Percentiles rank a stretch among this genome's conserved stretches.
Evolutionary conservation across 2,329 filamentous ascomycete species (phyloP).

Genomic region (Phialophora expanda): DNA sequence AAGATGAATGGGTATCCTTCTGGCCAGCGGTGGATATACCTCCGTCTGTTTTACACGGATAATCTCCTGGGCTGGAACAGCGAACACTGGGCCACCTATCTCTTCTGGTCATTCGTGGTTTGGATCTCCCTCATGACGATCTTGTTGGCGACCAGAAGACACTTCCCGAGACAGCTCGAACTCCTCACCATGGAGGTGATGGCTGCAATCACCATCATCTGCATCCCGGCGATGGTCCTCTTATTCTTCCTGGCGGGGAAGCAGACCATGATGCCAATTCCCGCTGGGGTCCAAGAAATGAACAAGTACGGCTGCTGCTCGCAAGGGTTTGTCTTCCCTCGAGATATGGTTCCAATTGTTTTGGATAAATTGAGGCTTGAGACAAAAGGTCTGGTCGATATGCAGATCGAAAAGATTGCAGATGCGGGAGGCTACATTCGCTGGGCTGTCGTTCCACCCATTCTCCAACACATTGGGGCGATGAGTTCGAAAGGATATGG

Average conservation of each 20-base stretch:
- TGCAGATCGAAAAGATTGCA: slow-evolving; percentile 51
- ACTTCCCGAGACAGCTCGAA: slow-evolving; percentile 20
- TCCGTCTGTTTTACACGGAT: slow-evolving; percentile 56
- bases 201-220: slow-evolving; percentile 42
- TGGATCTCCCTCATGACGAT: slow-evolving; percentile 25
- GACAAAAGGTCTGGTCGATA: slow-evolving; percentile 48
- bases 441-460: slow-evolving; percentile 51
- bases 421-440: slow-evolving; percentile 47
- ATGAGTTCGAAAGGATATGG: slow-evolving; percentile 46
- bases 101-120: slow-evolving; percentile 44
- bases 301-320: slow-evolving; percentile 52
- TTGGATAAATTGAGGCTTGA: slow-evolving; percentile 44
- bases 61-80: slow-evolving; percentile 54
- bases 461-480: slow-evolving; percentile 54
- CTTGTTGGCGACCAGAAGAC: slow-evolving; percentile 27
- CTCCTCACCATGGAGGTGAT: slow-evolving; percentile 38
- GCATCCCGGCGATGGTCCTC: slow-evolving; percentile 41
- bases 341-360: slow-evolving; percentile 40
- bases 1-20: slow-evolving; percentile 36
- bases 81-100: slow-evolving; percentile 49
- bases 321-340: slow-evolving; percentile 53
- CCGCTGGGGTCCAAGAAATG: slow-evolving; percentile 49
- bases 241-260: slow-evolving; percentile 52
- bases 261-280: slow-evolving; percentile 46
- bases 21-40: slow-evolving; percentile 46